phyloP scores from a whole-genome alignment of 768 basidiomycete genomes.

The Ephemerocybe angulata region DNA sequence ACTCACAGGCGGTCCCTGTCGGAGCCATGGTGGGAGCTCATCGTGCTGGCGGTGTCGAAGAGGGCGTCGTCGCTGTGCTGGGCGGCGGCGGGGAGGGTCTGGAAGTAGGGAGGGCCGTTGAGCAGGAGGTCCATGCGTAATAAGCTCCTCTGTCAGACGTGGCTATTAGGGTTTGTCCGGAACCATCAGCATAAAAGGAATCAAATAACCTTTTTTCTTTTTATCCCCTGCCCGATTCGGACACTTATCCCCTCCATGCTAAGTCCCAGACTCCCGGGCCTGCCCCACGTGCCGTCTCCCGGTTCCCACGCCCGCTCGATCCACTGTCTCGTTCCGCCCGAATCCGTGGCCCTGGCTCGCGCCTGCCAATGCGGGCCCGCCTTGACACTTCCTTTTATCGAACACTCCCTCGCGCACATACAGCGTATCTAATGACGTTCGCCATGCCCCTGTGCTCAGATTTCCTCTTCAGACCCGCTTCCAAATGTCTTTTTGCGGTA shows the following conservation, averaged over 20 bases:
- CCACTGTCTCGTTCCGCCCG: background rate
- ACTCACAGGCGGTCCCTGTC: slow-evolving; percentile 42
- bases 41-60: slow-evolving; percentile 12
- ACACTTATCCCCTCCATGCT: slow-evolving; percentile 9
- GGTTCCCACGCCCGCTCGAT: background rate
- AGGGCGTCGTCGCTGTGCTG: slow-evolving; percentile 5
- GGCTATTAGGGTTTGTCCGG: slow-evolving; percentile 11
- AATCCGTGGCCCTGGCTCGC: background rate
- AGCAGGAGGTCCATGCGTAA: slow-evolving; percentile 1
- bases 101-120: slow-evolving; percentile 8
- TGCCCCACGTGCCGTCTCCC: background rate
- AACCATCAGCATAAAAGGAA: background rate
- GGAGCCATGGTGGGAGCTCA: slow-evolving; percentile 26
- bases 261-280: background rate
- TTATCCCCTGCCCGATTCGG: background rate
- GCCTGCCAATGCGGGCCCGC: background rate
- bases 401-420: background rate
- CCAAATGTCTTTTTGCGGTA: background rate
- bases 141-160: slow-evolving; percentile 3
- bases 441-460: background rate
- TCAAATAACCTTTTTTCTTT: background rate
- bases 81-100: slow-evolving; percentile 8
- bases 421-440: slow-evolving; percentile 4
- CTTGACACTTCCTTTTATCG: background rate
- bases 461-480: background rate